phyloP scores from a whole-genome alignment of 257 asterid genomes.

The Solanum boliviense region DNA sequence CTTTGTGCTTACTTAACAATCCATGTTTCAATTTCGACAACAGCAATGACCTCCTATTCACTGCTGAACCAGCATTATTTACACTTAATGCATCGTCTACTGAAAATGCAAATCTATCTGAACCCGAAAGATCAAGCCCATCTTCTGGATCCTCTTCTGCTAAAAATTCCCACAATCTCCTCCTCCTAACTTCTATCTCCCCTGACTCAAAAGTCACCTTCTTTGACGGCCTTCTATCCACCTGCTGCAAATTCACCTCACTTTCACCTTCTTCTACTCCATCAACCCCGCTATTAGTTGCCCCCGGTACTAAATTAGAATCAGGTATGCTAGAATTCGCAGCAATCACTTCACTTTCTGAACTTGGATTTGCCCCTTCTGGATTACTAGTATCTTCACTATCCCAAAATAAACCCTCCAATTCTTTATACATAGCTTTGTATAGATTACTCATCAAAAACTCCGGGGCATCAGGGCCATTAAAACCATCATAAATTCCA shows the following conservation, averaged over 20 bases:
- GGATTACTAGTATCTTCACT: conserved; percentile 19
- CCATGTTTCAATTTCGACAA: conserved; percentile 75
- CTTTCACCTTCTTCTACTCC: conserved; percentile 26
- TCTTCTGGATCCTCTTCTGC: conserved; percentile 75
- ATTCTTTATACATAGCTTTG: conserved; percentile 72
- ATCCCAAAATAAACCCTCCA: conserved; percentile 96
- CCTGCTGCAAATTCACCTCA: conserved; percentile 11
- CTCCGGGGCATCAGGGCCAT: conserved; percentile 97
- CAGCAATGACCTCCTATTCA: conserved; percentile 64
- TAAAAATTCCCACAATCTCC: conserved; percentile 85
- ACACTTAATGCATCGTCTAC: conserved; percentile 87
- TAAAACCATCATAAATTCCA: conserved; percentile 94
- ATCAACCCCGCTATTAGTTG: not conserved
- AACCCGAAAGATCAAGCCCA: conserved; percentile 94
- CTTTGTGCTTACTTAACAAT: conserved; percentile 63
- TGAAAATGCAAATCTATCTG: conserved; percentile 90
- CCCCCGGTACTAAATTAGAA: not conserved
- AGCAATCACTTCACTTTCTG: conserved; percentile 18
- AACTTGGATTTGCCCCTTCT: conserved; percentile 24
- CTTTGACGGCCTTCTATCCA: conserved; percentile 15
- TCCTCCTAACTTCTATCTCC: conserved; percentile 63
- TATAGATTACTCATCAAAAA: conserved; percentile 85
- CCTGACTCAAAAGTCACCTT: conserved; percentile 67
- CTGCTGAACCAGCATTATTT: conserved; percentile 69
- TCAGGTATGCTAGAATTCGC: conserved; percentile 20